A percentile compares a stretch with the other conserved stretches of the same genome.
Evolutionary conservation across 495 filamentous ascomycete genomes (phyloP).

Genomic region (Alectoria sarmentosa): DNA sequence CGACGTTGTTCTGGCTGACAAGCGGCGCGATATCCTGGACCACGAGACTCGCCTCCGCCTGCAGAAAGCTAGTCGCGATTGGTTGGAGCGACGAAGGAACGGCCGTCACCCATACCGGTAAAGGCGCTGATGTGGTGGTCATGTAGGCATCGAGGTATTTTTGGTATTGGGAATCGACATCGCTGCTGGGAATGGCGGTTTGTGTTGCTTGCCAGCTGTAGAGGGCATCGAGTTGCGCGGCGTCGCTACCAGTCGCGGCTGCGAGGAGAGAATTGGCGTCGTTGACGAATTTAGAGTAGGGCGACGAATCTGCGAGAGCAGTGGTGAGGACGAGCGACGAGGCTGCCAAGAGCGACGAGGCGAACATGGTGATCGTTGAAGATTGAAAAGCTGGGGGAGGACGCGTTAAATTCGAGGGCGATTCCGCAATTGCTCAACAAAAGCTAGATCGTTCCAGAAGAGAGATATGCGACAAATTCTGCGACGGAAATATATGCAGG

Average conservation of each 20-base stretch:
- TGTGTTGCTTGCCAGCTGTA: conserved; percentile 2
- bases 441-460: background rate
- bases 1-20: background rate
- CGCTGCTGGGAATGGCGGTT: background rate
- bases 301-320: background rate
- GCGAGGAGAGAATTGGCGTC: background rate
- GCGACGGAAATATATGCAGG: conserved; percentile 5
- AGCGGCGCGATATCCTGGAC: background rate
- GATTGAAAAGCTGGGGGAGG: background rate
- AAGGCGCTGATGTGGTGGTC: background rate
- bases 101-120: background rate
- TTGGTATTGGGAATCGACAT: background rate
- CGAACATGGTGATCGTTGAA: background rate
- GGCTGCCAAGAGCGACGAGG: background rate
- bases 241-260: background rate
- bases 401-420: background rate
- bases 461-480: background rate
- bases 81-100: background rate
- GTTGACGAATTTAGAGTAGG: conserved; percentile 2
- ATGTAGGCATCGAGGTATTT: background rate
- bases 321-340: background rate
- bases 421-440: background rate
- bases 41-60: background rate
- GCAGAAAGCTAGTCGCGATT: background rate
- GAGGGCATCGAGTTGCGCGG: background rate